Percentiles rank a stretch among this genome's conserved stretches.
These are phyloP conservation scores for Alternaria triticina DNA, from an alignment of 2,329 filamentous ascomycete species.

Conservation along the genomic window DNA sequence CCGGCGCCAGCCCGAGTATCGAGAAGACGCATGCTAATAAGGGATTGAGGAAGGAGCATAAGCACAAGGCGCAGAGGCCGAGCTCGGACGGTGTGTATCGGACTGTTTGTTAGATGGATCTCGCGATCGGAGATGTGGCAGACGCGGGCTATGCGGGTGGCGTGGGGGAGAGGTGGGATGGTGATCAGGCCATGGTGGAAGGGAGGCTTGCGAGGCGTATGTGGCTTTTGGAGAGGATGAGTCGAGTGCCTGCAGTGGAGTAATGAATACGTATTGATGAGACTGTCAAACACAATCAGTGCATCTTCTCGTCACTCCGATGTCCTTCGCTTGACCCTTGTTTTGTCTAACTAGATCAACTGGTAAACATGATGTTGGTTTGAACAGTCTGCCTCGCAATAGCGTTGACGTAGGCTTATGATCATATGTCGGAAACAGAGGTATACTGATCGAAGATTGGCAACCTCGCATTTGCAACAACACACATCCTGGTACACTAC, in stretches of 20 bases:
- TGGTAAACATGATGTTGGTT: neutral
- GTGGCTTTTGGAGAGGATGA: neutral
- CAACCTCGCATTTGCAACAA: no score
- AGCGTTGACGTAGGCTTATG: neutral
- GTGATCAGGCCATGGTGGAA: neutral
- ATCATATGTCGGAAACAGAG: neutral
- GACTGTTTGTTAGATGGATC: conserved; percentile 51
- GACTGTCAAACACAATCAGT: neutral
- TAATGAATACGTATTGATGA: neutral
- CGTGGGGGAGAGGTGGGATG: neutral
- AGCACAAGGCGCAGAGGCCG: conserved; percentile 53
- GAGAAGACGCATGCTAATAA: conserved; percentile 53
- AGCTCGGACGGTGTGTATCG: conserved; percentile 58
- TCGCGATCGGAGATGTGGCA: neutral
- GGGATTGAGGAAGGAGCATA: conserved; percentile 48
- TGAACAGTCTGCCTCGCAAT: neutral
- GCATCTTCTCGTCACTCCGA: neutral
- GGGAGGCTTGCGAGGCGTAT: neutral
- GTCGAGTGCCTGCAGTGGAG: neutral
- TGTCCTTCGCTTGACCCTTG: neutral
- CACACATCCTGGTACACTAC: no score
- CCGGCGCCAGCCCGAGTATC: conserved; percentile 39
- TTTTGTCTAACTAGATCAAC: neutral
- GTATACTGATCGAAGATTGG: neutral
- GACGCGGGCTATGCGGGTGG: neutral